Evolutionary conservation across 768 basidiomycete species (phyloP).

Genomic region (Phlegmacium glaucopus): DNA sequence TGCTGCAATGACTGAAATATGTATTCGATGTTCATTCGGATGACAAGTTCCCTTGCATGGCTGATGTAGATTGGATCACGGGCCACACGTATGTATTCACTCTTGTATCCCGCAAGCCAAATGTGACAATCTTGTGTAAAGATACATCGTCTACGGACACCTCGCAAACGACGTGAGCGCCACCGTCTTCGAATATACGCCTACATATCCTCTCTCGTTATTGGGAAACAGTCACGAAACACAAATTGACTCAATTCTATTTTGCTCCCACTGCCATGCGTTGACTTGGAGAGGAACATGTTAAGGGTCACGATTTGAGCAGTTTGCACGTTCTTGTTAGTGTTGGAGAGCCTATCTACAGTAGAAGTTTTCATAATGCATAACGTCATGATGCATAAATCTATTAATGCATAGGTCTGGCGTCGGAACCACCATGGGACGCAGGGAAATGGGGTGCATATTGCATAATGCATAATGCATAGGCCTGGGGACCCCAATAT

Average conservation of each 20-base stretch:
- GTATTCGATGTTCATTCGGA: constrained; percentile 98
- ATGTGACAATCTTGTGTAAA: constrained; percentile 17
- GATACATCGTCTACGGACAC: constrained; percentile 95
- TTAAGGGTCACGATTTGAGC: constrained; percentile 77
- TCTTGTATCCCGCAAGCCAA: constrained; percentile 5
- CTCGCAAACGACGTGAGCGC: constrained; percentile 83
- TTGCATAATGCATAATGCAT: too few relatives aligned
- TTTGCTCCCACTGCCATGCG: constrained; percentile 94
- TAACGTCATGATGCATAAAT: too few relatives aligned
- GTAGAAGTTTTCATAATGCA: too few relatives aligned
- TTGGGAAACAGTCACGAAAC: constrained; percentile 93
- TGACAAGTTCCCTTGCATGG: constrained; percentile 97
- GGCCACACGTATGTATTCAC: constrained; percentile 68
- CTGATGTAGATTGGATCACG: constrained; percentile 98
- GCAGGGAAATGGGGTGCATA: too few relatives aligned
- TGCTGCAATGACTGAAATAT: constrained; percentile 92
- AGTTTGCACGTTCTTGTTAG: constrained; percentile 83
- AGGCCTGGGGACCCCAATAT: too few relatives aligned
- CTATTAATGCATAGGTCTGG: too few relatives aligned
- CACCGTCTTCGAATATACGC: constrained; percentile 93
- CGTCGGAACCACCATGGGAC: too few relatives aligned
- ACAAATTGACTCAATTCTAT: constrained; percentile 96
- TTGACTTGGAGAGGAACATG: constrained; percentile 79
- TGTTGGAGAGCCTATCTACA: constrained; percentile 98
- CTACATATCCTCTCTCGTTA: constrained; percentile 94